Percentiles rank a stretch among this genome's conserved stretches.
Conservation (phyloP, 2,329 filamentous ascomycete genomes). For the Aspergillus sp. region DNA sequence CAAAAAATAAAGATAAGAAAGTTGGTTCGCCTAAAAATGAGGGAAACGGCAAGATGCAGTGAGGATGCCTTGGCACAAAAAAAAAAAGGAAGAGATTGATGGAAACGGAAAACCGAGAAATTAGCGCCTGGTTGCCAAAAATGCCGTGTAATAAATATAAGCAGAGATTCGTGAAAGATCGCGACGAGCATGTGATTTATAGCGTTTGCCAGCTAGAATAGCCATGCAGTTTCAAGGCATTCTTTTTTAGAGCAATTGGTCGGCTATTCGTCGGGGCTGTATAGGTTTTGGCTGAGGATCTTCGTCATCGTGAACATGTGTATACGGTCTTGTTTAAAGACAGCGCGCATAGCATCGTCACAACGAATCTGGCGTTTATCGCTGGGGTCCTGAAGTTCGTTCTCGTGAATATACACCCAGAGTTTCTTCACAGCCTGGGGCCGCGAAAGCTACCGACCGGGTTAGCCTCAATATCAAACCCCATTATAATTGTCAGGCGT, state of each 20-base stretch:
- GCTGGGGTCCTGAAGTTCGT: conserved; percentile 82
- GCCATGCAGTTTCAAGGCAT: conserved; percentile 15
- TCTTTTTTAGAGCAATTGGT: not conserved
- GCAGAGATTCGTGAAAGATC: conserved; percentile 28
- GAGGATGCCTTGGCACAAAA: not conserved
- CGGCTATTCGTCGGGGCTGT: conserved; percentile 71
- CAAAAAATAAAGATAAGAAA: conserved; percentile 15
- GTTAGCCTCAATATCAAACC: conserved; percentile 20
- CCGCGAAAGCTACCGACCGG: conserved; percentile 68
- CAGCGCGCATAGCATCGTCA: conserved; percentile 84
- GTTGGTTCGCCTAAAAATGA: not conserved
- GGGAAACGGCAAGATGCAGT: conserved; percentile 3
- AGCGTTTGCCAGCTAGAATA: conserved; percentile 3
- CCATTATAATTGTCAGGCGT: not conserved
- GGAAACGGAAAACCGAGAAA: conserved; percentile 16
- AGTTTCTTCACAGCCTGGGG: conserved; percentile 95
- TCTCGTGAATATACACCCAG: conserved; percentile 90
- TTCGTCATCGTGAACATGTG: conserved; percentile 99
- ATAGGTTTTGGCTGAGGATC: conserved; percentile 84
- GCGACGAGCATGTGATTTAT: conserved; percentile 10
- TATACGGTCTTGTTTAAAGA: conserved; percentile 87
- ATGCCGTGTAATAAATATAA: conserved; percentile 23
- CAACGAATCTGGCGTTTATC: conserved; percentile 93
- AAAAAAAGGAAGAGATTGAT: not conserved
- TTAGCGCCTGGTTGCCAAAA: conserved; percentile 33